Evolutionary conservation across 2,329 filamentous ascomycete species (phyloP), one percentile per base, ranked within the genome.

Genomic region (Penicillium sp.): DNA sequence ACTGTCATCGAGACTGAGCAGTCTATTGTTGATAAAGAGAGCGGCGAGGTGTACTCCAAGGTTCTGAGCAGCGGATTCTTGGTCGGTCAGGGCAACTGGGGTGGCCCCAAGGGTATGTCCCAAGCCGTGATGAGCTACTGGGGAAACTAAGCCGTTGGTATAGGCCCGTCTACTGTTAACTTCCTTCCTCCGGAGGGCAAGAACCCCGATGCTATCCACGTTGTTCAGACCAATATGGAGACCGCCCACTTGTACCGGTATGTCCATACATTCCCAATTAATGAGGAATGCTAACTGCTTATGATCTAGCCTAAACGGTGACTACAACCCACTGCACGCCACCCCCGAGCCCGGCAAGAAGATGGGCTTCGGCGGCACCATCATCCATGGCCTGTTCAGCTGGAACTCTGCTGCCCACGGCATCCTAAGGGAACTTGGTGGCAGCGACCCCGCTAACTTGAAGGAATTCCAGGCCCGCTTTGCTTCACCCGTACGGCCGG

Each of bases 321-420:
- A 95, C 73, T 95, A 95, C 72, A 95, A 95, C 74, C 90, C 89
- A 23, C 82, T 95, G 28, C 89, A 95, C 66, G 89, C 88, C 6
- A 87, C 86, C 14, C 89, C 89, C 10, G 87, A 89, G 70, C 87
- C 89, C 0, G 89, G 89, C 50, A 72, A 80, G 69, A 85, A 89
- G 73, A 95, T 95, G 87, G 89, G 90, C 50, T 95, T 95, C 58
- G 87, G 88, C 23, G 89, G 89, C 27, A 76, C 82, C 58, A 95
- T 95, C 68, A 86, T 95, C 67, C 89, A 95, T 71, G 90, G 90
- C 16, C 76, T 95, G 37, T 95, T 84, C 73, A 87, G 82, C 58
- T 95, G 87, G 84, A 95, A 95, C 73, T 80, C 80, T 47, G 80
- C 86, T 1, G 80, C 80, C 13, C 87, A 91, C 62, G 82, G 79